Evolutionary conservation across 148 eudicot genomes (phyloP), one percentile per base, ranked within the genome.

Genomic region (Polygonum maritimum): DNA sequence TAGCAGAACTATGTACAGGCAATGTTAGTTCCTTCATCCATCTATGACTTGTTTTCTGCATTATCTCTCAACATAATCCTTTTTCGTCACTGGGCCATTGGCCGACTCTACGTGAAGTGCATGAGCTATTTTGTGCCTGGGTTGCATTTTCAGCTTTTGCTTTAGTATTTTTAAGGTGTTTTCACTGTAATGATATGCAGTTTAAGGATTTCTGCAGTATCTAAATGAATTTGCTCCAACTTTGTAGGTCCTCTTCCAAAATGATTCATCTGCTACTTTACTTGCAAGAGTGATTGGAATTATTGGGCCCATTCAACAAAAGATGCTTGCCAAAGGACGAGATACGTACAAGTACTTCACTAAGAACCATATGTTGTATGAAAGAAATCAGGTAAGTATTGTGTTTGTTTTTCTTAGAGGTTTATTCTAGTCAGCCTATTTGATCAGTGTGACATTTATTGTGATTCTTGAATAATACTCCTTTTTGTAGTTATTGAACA

Each of bases 281-380:
- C 90, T 96, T 79, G 92, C 97, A 76, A 91, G 99, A 72, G 97
- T 96, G 49, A 88, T 96, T 77, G 99, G 99, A 73, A 96, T 96
- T 69, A 87, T 96, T 31, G 88, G 98, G 55, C 87, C 91, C 26
- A 87, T 96, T 84, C 92, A 88, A 71, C 99, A 91, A 81, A 85
- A 75, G 48, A 87, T 96, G 99, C 97, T 96, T 80, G 97, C 92
- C 49, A 92, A 96, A 87, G 99, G 99, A 78, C 86, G 88, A 63
- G 99, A 96, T 81, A 88, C 98, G 41, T 91, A 91, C 84, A 96
- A 96, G 80, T 92, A 92, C 76, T 90, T 96, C 81, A 89, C 98
- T 74, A 96, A 96, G 84, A 96, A 96, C 79, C 98, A 96, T 85
- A 92, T 96, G 99, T 92, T 96, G 78, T 96, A 96, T 84, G 99